Evolutionary conservation across 768 basidiomycete species (phyloP).

Genomic region (Tylopilus intermedius): DNA sequence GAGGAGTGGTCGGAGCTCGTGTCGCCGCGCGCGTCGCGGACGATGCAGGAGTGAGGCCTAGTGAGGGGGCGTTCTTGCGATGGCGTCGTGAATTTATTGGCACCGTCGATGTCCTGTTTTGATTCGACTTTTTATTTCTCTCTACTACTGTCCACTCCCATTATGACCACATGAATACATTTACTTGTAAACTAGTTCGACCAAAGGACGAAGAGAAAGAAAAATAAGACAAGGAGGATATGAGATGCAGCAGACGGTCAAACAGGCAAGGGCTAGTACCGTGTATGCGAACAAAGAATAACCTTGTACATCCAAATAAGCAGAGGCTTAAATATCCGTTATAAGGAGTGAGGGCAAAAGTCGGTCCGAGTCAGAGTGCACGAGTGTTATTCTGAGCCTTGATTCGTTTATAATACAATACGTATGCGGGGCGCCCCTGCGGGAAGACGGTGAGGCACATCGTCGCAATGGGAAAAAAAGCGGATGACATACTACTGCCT

Average conservation of each 20-base stretch:
- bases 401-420: constrained; percentile 74
- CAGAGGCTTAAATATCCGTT: constrained; percentile 19
- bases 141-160: neutral
- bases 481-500: constrained; percentile 68
- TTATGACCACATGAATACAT: constrained; percentile 26
- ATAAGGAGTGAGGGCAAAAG: neutral
- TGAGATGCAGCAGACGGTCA: constrained; percentile 19
- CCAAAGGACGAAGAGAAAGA: neutral
- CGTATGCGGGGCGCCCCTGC: constrained; percentile 67
- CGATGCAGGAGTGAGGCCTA: constrained; percentile 17
- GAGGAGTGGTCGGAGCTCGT: constrained; percentile 16
- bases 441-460: constrained; percentile 23
- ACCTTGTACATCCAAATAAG: constrained; percentile 24
- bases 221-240: neutral
- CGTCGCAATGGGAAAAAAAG: neutral
- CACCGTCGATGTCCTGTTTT: neutral
- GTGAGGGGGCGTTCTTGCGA: too few species aligned
- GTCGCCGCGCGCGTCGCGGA: constrained; percentile 7
- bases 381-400: constrained; percentile 14
- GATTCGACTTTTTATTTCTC: neutral
- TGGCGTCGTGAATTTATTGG: too few species aligned
- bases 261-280: constrained; percentile 13
- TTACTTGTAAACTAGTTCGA: constrained; percentile 27
- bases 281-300: constrained; percentile 1
- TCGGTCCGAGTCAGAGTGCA: neutral